Base-by-base conservation (phyloP, 2,329 filamentous ascomycete genomes). In the Pseudocercospora eumusae region DNA sequence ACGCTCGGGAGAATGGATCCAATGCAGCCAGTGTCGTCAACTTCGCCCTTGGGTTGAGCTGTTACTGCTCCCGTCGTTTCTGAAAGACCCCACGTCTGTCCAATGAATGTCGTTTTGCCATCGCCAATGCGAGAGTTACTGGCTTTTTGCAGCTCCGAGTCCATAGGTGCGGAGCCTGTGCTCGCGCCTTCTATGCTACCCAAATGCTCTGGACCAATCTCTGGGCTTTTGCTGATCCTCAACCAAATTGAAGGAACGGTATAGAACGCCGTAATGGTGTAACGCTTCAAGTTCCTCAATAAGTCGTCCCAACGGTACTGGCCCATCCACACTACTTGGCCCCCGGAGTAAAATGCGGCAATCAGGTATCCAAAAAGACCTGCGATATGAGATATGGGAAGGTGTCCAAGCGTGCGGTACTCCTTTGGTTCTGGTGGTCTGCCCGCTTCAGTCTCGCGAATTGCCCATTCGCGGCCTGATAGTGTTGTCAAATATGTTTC, bases 321-420 rank as follows among this genome's bases (percentile, higher is more conserved):
- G 3, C 74, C 69, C 76, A 79, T 78, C 70, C 75, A 75, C 61
- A 72, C 75, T 44, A 73, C 74, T 1, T 74, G 75, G 3, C 72
- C 73, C 2, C 68, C 67, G 6, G 69, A 73, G 49, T 73, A 73
- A 2, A 72, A 67, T 1, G 76, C 75, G 1, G 70, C 70, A n/a
- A 74, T 71, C 61, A 78, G 73, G 44, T 75, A 76, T 71, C 75
- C 77, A 20, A 77, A 71, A 45, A 78, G 72, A 9, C 89, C 89
- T 70, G 96, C 96, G 64, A 96, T 93, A 73, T 96, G 92, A 76
- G 91, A 96, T 74, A 96, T 93, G 0, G 93, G 92, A n/a, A 96
- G 76, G 63, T 96, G 88, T 0, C 89, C 90, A 13, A 78, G 72
- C 42, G 62, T 58, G 44, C 53, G 53, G 56, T 62, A 62, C 28